Evolutionary conservation across 345 rosid species (phyloP), one percentile per base, ranked within the genome.

Genomic region (Passiflora organensis): DNA sequence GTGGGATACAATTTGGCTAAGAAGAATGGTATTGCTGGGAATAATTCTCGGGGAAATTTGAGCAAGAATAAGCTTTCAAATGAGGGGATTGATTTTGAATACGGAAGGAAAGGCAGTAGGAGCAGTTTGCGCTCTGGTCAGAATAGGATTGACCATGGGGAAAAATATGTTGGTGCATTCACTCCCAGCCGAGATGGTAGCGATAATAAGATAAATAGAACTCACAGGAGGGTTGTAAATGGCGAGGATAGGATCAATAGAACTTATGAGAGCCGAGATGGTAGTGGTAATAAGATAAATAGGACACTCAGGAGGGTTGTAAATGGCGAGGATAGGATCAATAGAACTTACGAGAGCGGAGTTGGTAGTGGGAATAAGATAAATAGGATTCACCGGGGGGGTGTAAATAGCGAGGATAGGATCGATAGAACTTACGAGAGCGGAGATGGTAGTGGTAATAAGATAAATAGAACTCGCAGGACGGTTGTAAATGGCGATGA

Each of bases 91-190:
- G 42, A 36, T 16, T 51, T 46, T 41, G n/a, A 42, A 53, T 20
- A 44, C 12, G 25, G 55, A 55, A 59, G 25, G 49, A 56, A 41
- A 32, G 55, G 43, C 4, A 37, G 19, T 17, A 15, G 55, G 32
- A 45, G 42, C 38, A 46, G 37, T 17, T 53, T 18, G 54, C 34
- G 38, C 16, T 53, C 64, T 6, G 53, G 37, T 39, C 34, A 18
- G 36, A 46, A 43, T 44, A 64, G 49, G 37, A 52, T 45, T 53
- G 57, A 59, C 16, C 18, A 19, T 17, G 50, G 19, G 50, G 15
- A 23, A 23, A 23, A 28, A 28, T 3, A 28, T 28, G 8, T 8
- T 8, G 34, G 5, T 28, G 34, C 34, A 28, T 8, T 28, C 5
- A 28, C 8, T 28, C 34, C 34, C 34, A 2, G 34, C 34, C 34